These are phyloP conservation scores for Gossypium schwendimanii DNA, from an alignment of 441 rosid genomes.

Conservation along the genomic window DNA sequence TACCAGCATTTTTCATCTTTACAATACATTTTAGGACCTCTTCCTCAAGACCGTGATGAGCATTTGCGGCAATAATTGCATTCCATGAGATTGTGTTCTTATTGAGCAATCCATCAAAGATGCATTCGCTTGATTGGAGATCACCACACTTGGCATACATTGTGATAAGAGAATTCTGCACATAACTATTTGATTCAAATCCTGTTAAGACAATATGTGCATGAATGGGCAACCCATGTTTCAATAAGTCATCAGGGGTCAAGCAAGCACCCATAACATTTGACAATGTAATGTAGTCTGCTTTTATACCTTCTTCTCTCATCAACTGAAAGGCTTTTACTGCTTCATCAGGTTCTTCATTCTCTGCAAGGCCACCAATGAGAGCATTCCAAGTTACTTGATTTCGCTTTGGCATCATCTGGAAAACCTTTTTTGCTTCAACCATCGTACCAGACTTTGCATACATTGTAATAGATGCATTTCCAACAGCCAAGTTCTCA, in stretches of 20 bases:
- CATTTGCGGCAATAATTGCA: slow-evolving; percentile 61
- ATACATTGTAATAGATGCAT: slow-evolving; percentile 65
- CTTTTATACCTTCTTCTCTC: slow-evolving; percentile 44
- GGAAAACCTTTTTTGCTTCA: slow-evolving; percentile 45
- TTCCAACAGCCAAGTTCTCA: slow-evolving; percentile 55
- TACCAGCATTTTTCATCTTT: slow-evolving; percentile 44
- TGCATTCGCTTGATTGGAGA: slow-evolving; percentile 43
- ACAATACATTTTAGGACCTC: slow-evolving; percentile 58
- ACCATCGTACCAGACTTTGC: slow-evolving; percentile 49
- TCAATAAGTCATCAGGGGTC: slow-evolving; percentile 36
- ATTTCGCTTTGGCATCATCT: slow-evolving; percentile 41
- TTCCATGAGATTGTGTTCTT: slow-evolving; percentile 61
- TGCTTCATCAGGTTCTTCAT: slow-evolving; percentile 41
- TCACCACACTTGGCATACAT: slow-evolving; percentile 83
- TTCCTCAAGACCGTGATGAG: slow-evolving; percentile 57
- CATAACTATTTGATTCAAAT: slow-evolving; percentile 46
- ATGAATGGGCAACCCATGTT: slow-evolving; percentile 58
- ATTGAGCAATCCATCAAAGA: slow-evolving; percentile 39
- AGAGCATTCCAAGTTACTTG: slow-evolving; percentile 78
- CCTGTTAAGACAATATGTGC: slow-evolving; percentile 45
- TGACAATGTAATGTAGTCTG: slow-evolving; percentile 56
- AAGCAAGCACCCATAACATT: slow-evolving; percentile 64
- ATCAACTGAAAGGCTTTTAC: slow-evolving; percentile 43
- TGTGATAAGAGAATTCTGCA: slow-evolving; percentile 64
- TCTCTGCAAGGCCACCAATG: slow-evolving; percentile 64